Evolutionary conservation across 768 basidiomycete species (phyloP).

Genomic region (Mycena floridula): DNA sequence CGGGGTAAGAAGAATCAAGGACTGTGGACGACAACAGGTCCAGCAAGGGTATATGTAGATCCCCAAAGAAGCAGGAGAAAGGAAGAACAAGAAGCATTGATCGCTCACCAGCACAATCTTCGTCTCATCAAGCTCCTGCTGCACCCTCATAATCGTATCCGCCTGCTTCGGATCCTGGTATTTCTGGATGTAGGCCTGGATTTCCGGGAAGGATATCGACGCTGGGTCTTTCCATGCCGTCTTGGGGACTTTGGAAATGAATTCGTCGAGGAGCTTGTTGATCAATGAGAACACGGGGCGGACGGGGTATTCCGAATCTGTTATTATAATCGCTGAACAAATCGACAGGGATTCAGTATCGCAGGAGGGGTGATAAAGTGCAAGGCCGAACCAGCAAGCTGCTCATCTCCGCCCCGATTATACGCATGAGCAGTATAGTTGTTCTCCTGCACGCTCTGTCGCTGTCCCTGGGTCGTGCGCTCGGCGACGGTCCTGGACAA

Average conservation of each 20-base stretch:
- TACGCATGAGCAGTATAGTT: slow-evolving; percentile 91
- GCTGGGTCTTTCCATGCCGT: slow-evolving; percentile 59
- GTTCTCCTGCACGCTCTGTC: slow-evolving; percentile 93
- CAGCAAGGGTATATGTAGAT: background rate
- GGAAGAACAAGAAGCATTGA: background rate
- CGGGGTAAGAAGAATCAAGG: background rate
- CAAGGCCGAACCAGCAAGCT: no score
- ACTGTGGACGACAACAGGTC: background rate
- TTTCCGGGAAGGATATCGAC: slow-evolving; percentile 70
- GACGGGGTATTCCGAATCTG: slow-evolving; percentile 94
- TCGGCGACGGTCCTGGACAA: slow-evolving; percentile 90
- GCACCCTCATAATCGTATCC: slow-evolving; percentile 96
- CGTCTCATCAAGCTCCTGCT: slow-evolving; percentile 97
- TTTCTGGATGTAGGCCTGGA: slow-evolving; percentile 74
- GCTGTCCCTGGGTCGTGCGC: slow-evolving; percentile 81
- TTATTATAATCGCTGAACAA: slow-evolving; percentile 69
- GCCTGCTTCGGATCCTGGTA: slow-evolving; percentile 98
- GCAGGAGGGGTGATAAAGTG: slow-evolving; percentile 52
- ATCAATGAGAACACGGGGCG: slow-evolving; percentile 94
- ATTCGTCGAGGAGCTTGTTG: slow-evolving; percentile 91
- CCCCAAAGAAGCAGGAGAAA: background rate
- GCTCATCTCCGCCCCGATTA: slow-evolving; percentile 81
- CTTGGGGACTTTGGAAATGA: slow-evolving; percentile 72
- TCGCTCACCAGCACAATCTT: slow-evolving; percentile 92
- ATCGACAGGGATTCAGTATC: slow-evolving; percentile 2